Evolutionary conservation across 768 basidiomycete genomes (phyloP), one percentile per base, ranked within the genome.

Genomic region (Hortiboletus campestris): DNA sequence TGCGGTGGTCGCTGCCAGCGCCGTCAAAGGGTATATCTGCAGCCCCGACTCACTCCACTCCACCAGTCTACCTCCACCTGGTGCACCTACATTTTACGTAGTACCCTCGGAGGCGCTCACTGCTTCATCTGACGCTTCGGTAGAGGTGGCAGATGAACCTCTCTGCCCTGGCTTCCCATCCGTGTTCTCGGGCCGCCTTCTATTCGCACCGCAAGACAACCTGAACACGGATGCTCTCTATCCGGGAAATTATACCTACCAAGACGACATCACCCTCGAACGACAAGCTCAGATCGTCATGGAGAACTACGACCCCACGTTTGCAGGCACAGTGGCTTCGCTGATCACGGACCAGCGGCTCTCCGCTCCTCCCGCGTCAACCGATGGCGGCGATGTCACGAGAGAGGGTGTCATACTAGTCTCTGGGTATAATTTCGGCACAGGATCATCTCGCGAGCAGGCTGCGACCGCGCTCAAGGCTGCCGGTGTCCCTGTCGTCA

Each of bases 161-260:
- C 80, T 95, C 25, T 77, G 93, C 32, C 77, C 84, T 5, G 87
- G 87, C 1, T 98, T 99, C 80, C 97, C 97, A 1, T 69, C 82
- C 17, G 73, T 76, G 28, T 97, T 99, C 73, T 72, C 82, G 0
- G 97, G 97, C 1, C 85, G 86, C 0, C 75, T 98, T n/a, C 75
- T 98, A 40, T 99, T 98, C 65, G 82, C 86, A 0, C 97, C 97
- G 0, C 94, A 98, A 66, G 97, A 99, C 72, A 99, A 99, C 68
- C 73, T 99, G 57, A 98, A 95, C 71, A 99, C 97, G 1, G 97
- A 99, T 66, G 97, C 91, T 1, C 93, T 99, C 65, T 99, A 99
- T 75, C 97, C 97, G 1, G 96, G 96, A 19, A 98, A 97, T 73
- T 98, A 97, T 73, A 99, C 96, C 7, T 99, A 99, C 73, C 94